phyloP scores from a whole-genome alignment of 2,329 filamentous ascomycete genomes.

The Pseudocercospora macadamiae region DNA sequence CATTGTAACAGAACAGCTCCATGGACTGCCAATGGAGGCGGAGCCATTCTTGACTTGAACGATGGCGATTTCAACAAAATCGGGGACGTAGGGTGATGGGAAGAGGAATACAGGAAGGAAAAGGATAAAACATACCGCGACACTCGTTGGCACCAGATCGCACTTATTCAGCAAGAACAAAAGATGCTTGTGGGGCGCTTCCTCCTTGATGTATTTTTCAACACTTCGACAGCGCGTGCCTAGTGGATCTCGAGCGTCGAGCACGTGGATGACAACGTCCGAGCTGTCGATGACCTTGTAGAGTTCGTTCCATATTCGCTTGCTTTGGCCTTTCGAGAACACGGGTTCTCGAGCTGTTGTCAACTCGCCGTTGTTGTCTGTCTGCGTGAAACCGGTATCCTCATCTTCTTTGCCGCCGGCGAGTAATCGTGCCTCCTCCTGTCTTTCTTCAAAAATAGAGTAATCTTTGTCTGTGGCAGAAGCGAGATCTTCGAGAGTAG shows the following conservation, averaged over 20 bases:
- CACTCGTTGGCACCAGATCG: conserved; percentile 86
- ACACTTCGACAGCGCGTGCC: conserved; percentile 88
- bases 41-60: conserved; percentile 89
- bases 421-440: conserved; percentile 76
- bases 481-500: conserved; percentile 79
- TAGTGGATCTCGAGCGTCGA: conserved; percentile 85
- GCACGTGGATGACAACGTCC: conserved; percentile 92
- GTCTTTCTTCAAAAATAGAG: conserved; percentile 76
- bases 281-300: conserved; percentile 91
- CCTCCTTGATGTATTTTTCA: conserved; percentile 90
- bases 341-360: conserved; percentile 65
- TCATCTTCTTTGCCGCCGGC: conserved; percentile 49
- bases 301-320: conserved; percentile 95
- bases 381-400: conserved; percentile 21
- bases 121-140: conserved; percentile 79
- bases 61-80: conserved; percentile 58
- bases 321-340: conserved; percentile 92
- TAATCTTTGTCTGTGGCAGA: conserved; percentile 79
- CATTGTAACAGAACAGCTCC: conserved; percentile 96
- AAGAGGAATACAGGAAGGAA: conserved; percentile 10
- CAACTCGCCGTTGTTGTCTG: conserved; percentile 40
- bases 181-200: conserved; percentile 94
- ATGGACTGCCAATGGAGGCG: conserved; percentile 62
- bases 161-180: conserved; percentile 89
- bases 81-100: conserved; percentile 17